phyloP scores from a whole-genome alignment of 2,329 filamentous ascomycete genomes.

The Aspergillus awamori region DNA sequence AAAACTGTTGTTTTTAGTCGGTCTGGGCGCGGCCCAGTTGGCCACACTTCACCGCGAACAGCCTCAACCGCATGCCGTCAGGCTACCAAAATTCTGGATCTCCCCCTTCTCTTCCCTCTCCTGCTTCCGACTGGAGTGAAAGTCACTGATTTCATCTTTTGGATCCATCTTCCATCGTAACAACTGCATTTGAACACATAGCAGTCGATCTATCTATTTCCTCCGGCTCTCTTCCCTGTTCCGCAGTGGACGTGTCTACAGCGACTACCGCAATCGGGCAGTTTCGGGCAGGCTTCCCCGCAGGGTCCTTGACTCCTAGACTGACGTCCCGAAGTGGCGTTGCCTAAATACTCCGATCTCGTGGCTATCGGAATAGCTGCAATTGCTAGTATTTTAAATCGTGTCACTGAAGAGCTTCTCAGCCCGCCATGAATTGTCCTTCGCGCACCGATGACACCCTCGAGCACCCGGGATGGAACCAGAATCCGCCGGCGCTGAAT shows the following conservation, averaged over 20 bases:
- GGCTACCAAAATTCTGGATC: neutral
- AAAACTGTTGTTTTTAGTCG: neutral
- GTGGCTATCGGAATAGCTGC: neutral
- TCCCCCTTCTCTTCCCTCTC: neutral
- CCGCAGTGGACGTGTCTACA: conserved; percentile 11
- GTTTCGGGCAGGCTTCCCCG: conserved; percentile 24
- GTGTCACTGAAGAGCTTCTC: neutral
- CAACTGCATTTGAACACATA: neutral
- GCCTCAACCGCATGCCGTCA: conserved; percentile 13
- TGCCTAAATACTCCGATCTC: neutral
- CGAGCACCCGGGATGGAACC: conserved; percentile 60
- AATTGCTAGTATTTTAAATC: neutral
- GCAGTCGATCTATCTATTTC: neutral
- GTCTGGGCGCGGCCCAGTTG: conserved; percentile 1
- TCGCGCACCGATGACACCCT: conserved; percentile 61
- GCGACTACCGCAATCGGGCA: conserved; percentile 24
- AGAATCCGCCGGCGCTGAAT: conserved; percentile 61
- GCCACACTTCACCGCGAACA: conserved; percentile 2
- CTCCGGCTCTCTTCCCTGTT: conserved; percentile 9
- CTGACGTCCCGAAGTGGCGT: conserved; percentile 5
- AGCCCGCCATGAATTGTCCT: conserved; percentile 63
- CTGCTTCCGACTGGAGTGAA: neutral
- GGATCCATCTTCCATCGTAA: neutral
- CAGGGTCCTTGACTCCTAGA: conserved; percentile 14
- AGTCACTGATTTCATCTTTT: neutral